A percentile compares a stretch with the other conserved stretches of the same genome.
phyloP scores from a whole-genome alignment of 2,329 filamentous ascomycete species.

The Penicillium brevicompactum region DNA sequence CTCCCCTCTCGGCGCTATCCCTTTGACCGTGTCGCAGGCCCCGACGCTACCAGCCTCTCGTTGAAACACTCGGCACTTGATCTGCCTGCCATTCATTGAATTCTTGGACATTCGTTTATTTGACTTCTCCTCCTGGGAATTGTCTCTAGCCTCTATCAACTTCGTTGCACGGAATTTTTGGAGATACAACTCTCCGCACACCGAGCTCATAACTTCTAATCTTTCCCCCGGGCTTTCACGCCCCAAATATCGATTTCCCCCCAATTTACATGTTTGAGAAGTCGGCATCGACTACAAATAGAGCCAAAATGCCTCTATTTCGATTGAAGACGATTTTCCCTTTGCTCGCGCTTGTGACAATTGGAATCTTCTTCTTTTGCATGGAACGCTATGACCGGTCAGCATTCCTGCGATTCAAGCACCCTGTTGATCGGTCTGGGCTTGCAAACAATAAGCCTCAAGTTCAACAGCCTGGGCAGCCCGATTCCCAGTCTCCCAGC shows the following conservation, averaged over 20 bases:
- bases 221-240: not conserved
- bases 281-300: conserved; percentile 23
- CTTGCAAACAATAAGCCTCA: conserved; percentile 15
- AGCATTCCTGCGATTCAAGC: conserved; percentile 39
- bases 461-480: conserved; percentile 13
- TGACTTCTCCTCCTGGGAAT: conserved; percentile 1
- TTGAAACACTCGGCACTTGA: conserved; percentile 30
- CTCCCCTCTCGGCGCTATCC: conserved; percentile 2
- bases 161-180: conserved; percentile 12
- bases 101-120: conserved; percentile 14
- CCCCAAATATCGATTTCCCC: not conserved
- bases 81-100: conserved; percentile 27
- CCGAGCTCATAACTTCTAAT: conserved; percentile 9
- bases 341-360: conserved; percentile 40
- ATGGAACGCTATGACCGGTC: conserved; percentile 43
- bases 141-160: conserved; percentile 7
- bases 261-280: conserved; percentile 36
- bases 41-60: conserved; percentile 40
- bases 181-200: conserved; percentile 7
- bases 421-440: conserved; percentile 34
- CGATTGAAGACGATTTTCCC: conserved; percentile 43
- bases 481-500: conserved; percentile 23
- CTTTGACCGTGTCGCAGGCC: conserved; percentile 34
- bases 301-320: conserved; percentile 41
- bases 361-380: conserved; percentile 44